Percentiles rank a stretch among this genome's conserved stretches.
phyloP scores from a whole-genome alignment of 345 rosid genomes.

The Ceriops decandra region DNA sequence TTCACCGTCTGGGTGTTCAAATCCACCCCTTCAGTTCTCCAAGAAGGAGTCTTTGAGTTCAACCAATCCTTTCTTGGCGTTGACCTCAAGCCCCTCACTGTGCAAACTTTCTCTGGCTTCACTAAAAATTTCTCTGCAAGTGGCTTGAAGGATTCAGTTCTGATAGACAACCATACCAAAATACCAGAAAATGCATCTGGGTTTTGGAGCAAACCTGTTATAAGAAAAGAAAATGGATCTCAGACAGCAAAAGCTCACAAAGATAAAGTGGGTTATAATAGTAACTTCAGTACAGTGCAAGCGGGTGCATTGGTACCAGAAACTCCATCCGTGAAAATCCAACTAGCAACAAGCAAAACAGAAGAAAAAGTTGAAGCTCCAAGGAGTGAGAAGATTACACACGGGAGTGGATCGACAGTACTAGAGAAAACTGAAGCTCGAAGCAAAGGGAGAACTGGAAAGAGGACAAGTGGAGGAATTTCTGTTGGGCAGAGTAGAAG shows the following conservation, averaged over 20 bases:
- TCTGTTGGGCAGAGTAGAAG: conserved; percentile 10
- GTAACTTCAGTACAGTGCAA: conserved; percentile 22
- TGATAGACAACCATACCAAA: conserved; percentile 31
- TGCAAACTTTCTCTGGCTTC: conserved; percentile 24
- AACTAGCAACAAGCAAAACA: not conserved
- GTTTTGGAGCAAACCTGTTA: conserved; percentile 28
- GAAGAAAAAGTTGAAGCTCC: conserved; percentile 19
- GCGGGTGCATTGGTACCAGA: conserved; percentile 24
- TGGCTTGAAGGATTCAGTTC: conserved; percentile 26
- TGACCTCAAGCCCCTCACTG: conserved; percentile 23
- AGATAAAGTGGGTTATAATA: conserved; percentile 10
- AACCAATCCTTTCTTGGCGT: conserved; percentile 23
- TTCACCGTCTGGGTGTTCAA: conserved; percentile 53
- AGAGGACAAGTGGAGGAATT: conserved; percentile 21
- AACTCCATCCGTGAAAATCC: conserved; percentile 8
- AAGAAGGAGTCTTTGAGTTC: conserved; percentile 36
- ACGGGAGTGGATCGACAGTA: conserved; percentile 13
- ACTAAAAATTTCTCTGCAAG: conserved; percentile 28
- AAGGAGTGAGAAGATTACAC: conserved; percentile 15
- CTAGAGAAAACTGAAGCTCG: conserved; percentile 31
- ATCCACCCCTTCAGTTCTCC: conserved; percentile 46
- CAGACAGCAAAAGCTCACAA: conserved; percentile 10
- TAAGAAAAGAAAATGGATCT: conserved; percentile 15
- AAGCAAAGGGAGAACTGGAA: conserved; percentile 19
- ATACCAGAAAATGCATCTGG: conserved; percentile 40